Percentiles rank a stretch among this genome's conserved stretches.
These are phyloP conservation scores for Ajuga reptans DNA, from an alignment of 305 asterid species.

Conservation along the genomic window DNA sequence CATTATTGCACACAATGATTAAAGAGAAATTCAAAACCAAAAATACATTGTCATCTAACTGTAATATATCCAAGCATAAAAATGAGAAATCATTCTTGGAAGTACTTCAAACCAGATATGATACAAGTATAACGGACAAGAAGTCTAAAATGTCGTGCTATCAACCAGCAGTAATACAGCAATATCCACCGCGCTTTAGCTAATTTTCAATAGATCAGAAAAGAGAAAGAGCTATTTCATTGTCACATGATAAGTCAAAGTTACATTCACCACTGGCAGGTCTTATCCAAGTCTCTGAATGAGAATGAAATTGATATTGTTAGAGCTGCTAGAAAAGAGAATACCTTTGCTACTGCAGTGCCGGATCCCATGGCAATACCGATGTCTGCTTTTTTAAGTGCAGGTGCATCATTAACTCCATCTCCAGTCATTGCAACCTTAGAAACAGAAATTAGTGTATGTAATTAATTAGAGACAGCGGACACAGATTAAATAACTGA, in stretches of 20 bases:
- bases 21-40: conserved; percentile 3
- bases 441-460: conserved; percentile 12
- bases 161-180: not conserved
- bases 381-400: conserved; percentile 89
- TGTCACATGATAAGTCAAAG: not conserved
- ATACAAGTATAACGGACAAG: not conserved
- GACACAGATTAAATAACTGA: conserved; percentile 7
- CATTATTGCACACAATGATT: conserved; percentile 3
- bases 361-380: conserved; percentile 99
- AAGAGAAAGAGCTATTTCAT: conserved; percentile 4
- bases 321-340: conserved; percentile 9
- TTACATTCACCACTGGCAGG: not conserved
- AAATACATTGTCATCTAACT: not conserved
- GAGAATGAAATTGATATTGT: not conserved
- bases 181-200: conserved; percentile 13
- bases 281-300: not conserved
- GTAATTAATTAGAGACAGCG: conserved; percentile 8
- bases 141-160: not conserved
- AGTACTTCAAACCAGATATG: not conserved
- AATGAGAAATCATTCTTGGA: conserved; percentile 2
- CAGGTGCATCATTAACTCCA: conserved; percentile 99
- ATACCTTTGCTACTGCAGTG: conserved; percentile 98
- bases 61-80: not conserved
- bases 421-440: conserved; percentile 99
- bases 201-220: not conserved